phyloP scores from a whole-genome alignment of 2,329 filamentous ascomycete species.

The Fusarium algeriense region DNA sequence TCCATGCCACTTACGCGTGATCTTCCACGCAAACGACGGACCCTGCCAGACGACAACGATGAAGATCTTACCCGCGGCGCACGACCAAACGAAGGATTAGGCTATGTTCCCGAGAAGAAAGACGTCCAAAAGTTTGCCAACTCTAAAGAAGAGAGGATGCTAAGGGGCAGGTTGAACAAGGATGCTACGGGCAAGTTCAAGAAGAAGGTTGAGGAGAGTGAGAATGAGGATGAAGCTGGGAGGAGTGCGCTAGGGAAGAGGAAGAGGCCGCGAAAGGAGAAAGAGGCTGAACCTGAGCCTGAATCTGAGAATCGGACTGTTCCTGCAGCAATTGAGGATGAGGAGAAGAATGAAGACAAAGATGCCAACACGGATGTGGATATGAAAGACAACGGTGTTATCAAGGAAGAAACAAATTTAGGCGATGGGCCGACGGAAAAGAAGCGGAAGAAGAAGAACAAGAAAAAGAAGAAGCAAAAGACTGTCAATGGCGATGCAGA shows the following conservation, averaged over 20 bases:
- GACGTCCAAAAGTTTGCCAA: conserved; percentile 41
- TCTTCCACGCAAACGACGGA: conserved; percentile 13
- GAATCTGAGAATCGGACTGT: background rate
- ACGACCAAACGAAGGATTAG: conserved; percentile 57
- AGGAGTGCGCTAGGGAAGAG: conserved; percentile 55
- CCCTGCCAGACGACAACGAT: conserved; percentile 37
- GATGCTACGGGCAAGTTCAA: conserved; percentile 26
- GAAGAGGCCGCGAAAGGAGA: conserved; percentile 49
- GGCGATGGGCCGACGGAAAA: conserved; percentile 21
- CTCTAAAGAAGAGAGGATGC: conserved; percentile 47
- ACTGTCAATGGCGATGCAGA: conserved; percentile 20
- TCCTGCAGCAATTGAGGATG: background rate
- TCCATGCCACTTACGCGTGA: conserved; percentile 47
- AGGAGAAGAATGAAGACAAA: background rate
- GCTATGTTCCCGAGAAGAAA: conserved; percentile 51
- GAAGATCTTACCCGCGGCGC: conserved; percentile 43
- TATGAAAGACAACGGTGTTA: conserved; percentile 31
- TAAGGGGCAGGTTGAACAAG: conserved; percentile 51
- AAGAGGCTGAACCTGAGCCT: conserved; percentile 4
- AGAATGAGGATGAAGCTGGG: conserved; percentile 54
- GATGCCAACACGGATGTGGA: conserved; percentile 39
- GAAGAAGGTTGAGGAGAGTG: conserved; percentile 46
- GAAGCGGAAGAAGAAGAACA: conserved; percentile 45
- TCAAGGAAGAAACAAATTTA: conserved; percentile 26
- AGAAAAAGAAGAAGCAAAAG: conserved; percentile 49